Evolutionary conservation across 768 basidiomycete genomes (phyloP), one percentile per base, ranked within the genome.

Genomic region (Kondoa malvinella): DNA sequence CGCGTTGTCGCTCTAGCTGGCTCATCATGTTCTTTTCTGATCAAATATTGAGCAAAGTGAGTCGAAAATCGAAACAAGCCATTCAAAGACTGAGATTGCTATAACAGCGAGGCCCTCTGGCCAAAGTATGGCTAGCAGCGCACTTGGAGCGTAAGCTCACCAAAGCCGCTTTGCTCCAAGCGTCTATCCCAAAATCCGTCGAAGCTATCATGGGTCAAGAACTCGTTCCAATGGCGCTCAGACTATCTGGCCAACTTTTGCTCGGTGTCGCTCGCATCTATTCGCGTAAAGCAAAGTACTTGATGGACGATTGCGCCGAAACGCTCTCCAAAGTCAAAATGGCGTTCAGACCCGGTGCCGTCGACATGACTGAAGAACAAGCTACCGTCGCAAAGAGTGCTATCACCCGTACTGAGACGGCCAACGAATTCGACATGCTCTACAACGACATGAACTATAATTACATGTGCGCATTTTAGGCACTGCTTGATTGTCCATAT

Each of bases 111-210:
- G 92, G 94, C 57, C 89, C 94, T 2, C 81, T 99, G 50, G 94
- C 91, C 34, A 89, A 87, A 80, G 91, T 99, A 81, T 99, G 95
- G 95, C 86, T 99, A 66, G 92, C 94, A 56, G 94, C 95, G 1
- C 94, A 96, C 81, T 92, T 94, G 86, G 92, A 96, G 78, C 85
- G 90, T 75, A 96, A 96, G 80, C 85, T 99, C 74, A 91, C 89
- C 73, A 99, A 97, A 78, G 85, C 87, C 30, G 90, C 94, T 77
- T 91, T 94, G 0, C 79, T 95, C 1, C 88, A 92, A 75, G 92
- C 92, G 0, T 89, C 95, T 77, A 95, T 99, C 65, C 90, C 87
- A 72, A 85, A 96, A 76, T 88, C 89, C 66, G 90, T 94, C 72
- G 89, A 89, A 86, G 92, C 91, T 25, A 99, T 97, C 75, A 86